phyloP scores from a whole-genome alignment of 1,284 basidiomycete species.

The Apiotrichum montevideense region DNA sequence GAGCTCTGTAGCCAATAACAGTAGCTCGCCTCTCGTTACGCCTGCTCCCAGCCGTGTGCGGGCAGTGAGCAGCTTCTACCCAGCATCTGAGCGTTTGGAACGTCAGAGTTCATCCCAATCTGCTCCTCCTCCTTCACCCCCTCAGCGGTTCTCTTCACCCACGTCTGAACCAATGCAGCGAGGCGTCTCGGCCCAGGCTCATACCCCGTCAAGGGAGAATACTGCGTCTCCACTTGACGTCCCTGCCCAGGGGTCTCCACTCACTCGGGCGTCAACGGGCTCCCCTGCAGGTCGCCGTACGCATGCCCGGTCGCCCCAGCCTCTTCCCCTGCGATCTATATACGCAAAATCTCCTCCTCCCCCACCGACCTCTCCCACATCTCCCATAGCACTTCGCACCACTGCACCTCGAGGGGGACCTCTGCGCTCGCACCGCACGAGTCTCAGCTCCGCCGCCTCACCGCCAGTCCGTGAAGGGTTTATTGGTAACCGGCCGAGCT shows the following conservation, averaged over 20 bases:
- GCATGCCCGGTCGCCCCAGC: not conserved
- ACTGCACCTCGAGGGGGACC: not conserved
- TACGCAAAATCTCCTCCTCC: not conserved
- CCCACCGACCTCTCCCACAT: not conserved
- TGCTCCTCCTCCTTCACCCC: not conserved
- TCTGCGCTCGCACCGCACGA: not conserved
- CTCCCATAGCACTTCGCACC: not conserved
- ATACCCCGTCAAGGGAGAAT: not conserved
- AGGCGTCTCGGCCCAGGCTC: not conserved
- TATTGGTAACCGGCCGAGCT: conserved; percentile 24
- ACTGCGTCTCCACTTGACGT: not conserved
- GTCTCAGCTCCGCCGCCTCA: conserved; percentile 3
- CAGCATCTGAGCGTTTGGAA: not conserved
- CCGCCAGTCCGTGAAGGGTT: conserved; percentile 11
- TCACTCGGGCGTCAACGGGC: not conserved
- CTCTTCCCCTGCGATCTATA: not conserved
- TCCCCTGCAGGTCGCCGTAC: not conserved
- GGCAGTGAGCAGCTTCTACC: conserved; percentile 3
- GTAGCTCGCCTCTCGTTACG: not conserved
- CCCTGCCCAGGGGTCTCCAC: not conserved
- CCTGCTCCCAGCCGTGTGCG: not conserved
- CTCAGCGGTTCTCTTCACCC: not conserved
- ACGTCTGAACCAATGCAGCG: not conserved
- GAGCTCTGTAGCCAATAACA: not conserved
- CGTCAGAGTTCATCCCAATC: not conserved